phyloP scores from a whole-genome alignment of 179 eudicot genomes.

The Spinacia oleracea region DNA sequence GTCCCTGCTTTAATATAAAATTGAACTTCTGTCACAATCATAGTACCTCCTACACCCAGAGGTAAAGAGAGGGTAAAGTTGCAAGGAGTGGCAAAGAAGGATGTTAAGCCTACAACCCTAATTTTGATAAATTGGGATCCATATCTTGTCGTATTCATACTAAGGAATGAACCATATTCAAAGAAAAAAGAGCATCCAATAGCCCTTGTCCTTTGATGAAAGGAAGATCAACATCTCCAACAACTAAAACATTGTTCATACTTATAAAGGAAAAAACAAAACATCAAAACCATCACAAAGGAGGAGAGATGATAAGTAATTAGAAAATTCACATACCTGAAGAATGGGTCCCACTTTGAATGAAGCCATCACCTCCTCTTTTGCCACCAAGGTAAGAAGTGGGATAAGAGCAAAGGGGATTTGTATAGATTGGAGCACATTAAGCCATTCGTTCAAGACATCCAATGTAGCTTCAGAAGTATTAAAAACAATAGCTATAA shows the following conservation, averaged over 20 bases:
- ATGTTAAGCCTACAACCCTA: not conserved
- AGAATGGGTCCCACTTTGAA: slow-evolving; percentile 65
- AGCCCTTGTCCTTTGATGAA: not conserved
- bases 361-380: slow-evolving; percentile 70
- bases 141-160: not conserved
- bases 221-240: not conserved
- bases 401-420: slow-evolving; percentile 93
- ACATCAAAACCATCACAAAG: not conserved
- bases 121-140: not conserved
- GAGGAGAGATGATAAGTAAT: not conserved
- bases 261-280: not conserved
- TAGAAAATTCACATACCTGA: slow-evolving; percentile 46
- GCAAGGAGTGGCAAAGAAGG: not conserved
- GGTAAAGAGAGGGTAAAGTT: not conserved
- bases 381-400: slow-evolving; percentile 76
- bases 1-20: not conserved
- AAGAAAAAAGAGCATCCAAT: not conserved
- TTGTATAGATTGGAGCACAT: slow-evolving; percentile 87
- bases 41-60: not conserved
- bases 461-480: slow-evolving; percentile 72
- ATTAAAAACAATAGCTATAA: slow-evolving; percentile 70
- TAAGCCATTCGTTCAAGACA: slow-evolving; percentile 85
- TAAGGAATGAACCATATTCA: not conserved
- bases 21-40: not conserved
- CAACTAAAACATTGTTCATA: not conserved